Percentiles rank a stretch among this genome's conserved stretches.
Evolutionary conservation across 768 basidiomycete genomes (phyloP).

Genomic region (Porpolomopsis calyptriformis): DNA sequence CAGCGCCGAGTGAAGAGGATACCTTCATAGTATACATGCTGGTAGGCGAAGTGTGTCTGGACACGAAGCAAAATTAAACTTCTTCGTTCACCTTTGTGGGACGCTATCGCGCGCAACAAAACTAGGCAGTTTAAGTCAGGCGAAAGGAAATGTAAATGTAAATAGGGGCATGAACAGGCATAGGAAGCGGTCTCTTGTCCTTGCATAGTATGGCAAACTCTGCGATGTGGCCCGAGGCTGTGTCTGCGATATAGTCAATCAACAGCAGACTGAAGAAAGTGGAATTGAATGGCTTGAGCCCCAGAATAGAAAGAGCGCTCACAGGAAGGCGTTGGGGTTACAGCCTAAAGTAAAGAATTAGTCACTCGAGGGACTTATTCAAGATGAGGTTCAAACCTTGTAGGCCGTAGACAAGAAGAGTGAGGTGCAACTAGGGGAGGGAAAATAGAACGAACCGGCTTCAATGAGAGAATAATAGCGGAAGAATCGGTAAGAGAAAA

Average conservation of each 20-base stretch:
- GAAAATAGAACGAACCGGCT: constrained; percentile 23
- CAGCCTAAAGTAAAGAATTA: constrained; percentile 38
- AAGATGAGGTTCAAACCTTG: constrained; percentile 38
- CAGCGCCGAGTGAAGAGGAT: no score
- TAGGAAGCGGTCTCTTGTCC: constrained; percentile 61
- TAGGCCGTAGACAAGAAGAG: constrained; percentile 36
- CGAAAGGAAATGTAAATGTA: background rate
- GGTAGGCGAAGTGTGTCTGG: constrained; percentile 41
- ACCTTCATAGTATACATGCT: constrained; percentile 87
- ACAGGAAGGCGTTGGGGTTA: constrained; percentile 83
- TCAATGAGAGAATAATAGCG: constrained; percentile 42
- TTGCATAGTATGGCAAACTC: constrained; percentile 65
- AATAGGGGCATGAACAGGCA: constrained; percentile 38
- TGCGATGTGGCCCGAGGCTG: constrained; percentile 49
- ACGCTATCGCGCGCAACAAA: constrained; percentile 73
- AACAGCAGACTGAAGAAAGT: constrained; percentile 48
- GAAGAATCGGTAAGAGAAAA: constrained; percentile 80
- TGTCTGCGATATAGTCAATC: constrained; percentile 75
- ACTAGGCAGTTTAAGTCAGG: constrained; percentile 30
- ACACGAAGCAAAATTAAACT: background rate
- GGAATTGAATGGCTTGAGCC: constrained; percentile 2
- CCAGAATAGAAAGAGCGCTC: constrained; percentile 18
- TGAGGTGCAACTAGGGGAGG: background rate
- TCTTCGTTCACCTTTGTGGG: constrained; percentile 53
- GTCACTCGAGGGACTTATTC: background rate